Evolutionary conservation across 345 rosid genomes (phyloP), one percentile per base, ranked within the genome.

Genomic region (Microcos paniculata): DNA sequence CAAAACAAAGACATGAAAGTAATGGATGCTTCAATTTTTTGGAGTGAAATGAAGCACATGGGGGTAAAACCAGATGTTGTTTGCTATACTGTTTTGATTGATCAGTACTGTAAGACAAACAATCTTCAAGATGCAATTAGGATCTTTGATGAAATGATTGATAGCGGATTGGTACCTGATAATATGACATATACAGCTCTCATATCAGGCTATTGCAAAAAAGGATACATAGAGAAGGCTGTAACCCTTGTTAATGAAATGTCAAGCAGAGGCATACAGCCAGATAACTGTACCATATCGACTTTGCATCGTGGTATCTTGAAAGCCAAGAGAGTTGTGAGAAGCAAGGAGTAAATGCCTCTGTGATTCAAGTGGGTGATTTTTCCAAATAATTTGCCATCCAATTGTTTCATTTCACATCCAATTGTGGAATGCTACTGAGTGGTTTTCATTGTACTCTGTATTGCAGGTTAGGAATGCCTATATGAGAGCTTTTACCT

Each of bases 11-110:
- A 74, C 64, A 40, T 9, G 31, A 70, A 6, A 18, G 48, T 49
- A n/a, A 57, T 48, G 72, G 78, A 72, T 67, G 69, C 80, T 74
- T 86, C 79, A 64, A 52, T 49, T 23, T 19, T 87, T 71, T 83
- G 43, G 83, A 62, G 48, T 7, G 92, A 91, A 53, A 81, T 92
- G 82, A 55, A 56, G 42, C 73, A 51, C 30, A 77, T 58, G 57
- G 84, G 79, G 33, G 35, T 92, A 64, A 33, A 61, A 76, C 91
- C 86, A 52, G 92, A 88, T 26, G 90, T 85, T 71, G 72, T 83
- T 42, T 83, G 82, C 75, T 91, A 90, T 66, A 91, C 91, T 4
- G 92, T 85, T 75, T 43, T 94, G 85, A 91, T 94, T 65, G 86
- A 85, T 70, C 76, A 78, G 42, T 84, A 80, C 52, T 88, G 90